These are phyloP conservation scores for Naganishia vaughanmartiniae DNA, from an alignment of 768 basidiomycete species.

Conservation along the genomic window DNA sequence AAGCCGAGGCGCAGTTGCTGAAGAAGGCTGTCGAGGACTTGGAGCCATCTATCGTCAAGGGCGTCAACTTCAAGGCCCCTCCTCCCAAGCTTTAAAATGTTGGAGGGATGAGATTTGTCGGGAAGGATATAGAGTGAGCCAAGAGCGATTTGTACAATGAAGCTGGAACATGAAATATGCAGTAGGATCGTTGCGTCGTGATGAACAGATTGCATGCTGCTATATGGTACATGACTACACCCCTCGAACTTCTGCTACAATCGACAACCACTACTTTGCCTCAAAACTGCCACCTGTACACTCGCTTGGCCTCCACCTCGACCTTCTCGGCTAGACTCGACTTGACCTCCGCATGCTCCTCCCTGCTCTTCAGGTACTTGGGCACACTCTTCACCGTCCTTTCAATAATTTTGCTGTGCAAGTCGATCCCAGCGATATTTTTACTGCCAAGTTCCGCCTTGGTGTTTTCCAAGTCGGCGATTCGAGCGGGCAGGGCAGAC, in stretches of 20 bases:
- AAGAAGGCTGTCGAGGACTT: conserved; percentile 57
- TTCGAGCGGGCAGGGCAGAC: conserved; percentile 10
- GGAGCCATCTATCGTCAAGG: conserved; percentile 51
- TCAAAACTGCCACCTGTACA: conserved; percentile 12
- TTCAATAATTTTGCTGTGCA: conserved; percentile 15
- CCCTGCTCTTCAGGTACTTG: conserved; percentile 8
- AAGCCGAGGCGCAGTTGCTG: conserved; percentile 80
- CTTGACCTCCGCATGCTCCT: conserved; percentile 8
- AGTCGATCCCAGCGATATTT: conserved; percentile 23
- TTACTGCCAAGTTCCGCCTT: conserved; percentile 5
- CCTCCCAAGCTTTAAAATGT: conserved; percentile 31
- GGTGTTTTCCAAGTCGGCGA: conserved; percentile 1
- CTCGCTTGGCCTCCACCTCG: conserved; percentile 3
- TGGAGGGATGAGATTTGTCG: not conserved
- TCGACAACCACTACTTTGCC: not conserved
- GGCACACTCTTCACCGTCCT: conserved; percentile 15
- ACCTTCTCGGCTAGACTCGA: not conserved
- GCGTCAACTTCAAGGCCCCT: conserved; percentile 29
- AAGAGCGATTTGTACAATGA: conserved; percentile 16
- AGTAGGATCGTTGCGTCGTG: not conserved
- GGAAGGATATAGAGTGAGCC: not conserved
- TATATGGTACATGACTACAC: not conserved
- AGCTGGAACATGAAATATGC: not conserved
- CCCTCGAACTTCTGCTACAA: not conserved
- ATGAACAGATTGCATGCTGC: not conserved